Conservation (phyloP, 2,329 filamentous ascomycete genomes). For the Grosmannia huntii region DNA sequence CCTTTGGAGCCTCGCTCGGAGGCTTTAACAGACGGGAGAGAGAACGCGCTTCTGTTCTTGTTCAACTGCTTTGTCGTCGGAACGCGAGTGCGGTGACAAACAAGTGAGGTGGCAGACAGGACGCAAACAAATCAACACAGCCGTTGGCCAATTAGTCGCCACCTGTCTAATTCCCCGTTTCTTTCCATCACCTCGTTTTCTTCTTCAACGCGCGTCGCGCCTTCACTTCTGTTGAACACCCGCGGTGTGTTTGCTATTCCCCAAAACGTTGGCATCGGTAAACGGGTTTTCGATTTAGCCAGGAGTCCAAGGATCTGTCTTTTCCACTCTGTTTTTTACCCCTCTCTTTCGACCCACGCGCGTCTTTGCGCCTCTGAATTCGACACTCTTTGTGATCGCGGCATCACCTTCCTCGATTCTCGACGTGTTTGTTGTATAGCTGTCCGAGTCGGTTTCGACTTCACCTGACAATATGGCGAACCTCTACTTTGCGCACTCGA, state of each 20-base stretch:
- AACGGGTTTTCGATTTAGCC: neutral
- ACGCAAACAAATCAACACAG: neutral
- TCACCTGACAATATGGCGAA: constrained; percentile 66
- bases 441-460: neutral
- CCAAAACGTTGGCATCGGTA: neutral
- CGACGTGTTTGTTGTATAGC: neutral
- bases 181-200: neutral
- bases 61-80: neutral
- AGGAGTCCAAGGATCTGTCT: neutral
- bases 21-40: neutral
- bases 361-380: neutral
- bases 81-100: neutral
- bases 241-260: neutral
- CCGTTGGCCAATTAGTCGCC: neutral
- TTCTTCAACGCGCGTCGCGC: neutral
- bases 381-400: neutral
- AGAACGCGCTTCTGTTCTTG: neutral
- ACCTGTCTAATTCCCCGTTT: neutral
- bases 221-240: neutral
- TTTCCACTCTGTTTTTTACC: neutral
- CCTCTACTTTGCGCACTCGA: constrained; percentile 79
- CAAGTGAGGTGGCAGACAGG: neutral
- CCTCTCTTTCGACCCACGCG: neutral
- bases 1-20: constrained; percentile 23
- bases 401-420: neutral